These are phyloP conservation scores for Gastrolobium bilobum DNA, from an alignment of 306 rosid genomes.

Conservation along the genomic window DNA sequence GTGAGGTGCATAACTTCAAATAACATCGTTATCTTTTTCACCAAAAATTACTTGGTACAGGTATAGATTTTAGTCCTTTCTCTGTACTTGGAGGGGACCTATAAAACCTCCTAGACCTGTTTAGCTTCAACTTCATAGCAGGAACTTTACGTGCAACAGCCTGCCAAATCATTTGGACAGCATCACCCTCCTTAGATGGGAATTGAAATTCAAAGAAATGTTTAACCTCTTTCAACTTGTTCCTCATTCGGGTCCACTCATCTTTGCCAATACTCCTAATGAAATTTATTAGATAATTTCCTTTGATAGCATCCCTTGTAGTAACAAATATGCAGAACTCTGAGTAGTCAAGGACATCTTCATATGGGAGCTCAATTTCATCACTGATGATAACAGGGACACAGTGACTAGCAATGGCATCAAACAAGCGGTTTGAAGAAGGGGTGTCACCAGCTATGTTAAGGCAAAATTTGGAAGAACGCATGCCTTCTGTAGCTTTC, in stretches of 20 bases:
- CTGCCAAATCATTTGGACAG: constrained; percentile 86
- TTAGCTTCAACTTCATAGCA: constrained; percentile 56
- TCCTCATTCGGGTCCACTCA: constrained; percentile 86
- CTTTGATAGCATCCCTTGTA: constrained; percentile 62
- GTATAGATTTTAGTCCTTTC: constrained; percentile 47
- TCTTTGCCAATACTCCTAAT: constrained; percentile 59
- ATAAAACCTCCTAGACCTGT: constrained; percentile 63
- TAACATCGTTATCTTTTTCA: constrained; percentile 24
- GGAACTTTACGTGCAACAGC: constrained; percentile 80
- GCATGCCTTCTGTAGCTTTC: constrained; percentile 78
- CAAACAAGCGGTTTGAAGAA: constrained; percentile 84
- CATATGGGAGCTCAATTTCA: constrained; percentile 78
- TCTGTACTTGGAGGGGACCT: constrained; percentile 39
- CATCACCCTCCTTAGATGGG: constrained; percentile 76
- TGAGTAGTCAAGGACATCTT: constrained; percentile 81
- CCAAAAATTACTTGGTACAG: constrained; percentile 70
- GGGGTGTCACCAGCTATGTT: constrained; percentile 90
- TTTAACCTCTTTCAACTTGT: constrained; percentile 69
- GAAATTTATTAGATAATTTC: constrained; percentile 63
- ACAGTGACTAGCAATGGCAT: constrained; percentile 86
- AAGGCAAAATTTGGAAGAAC: constrained; percentile 76
- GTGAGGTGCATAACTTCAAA: background rate
- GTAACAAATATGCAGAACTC: constrained; percentile 76
- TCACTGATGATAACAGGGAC: constrained; percentile 84
- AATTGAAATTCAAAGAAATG: constrained; percentile 66